Percentiles rank a stretch among this genome's conserved stretches.
phyloP scores from a whole-genome alignment of 2,329 filamentous ascomycete genomes.

The Trichoderma harzianum region DNA sequence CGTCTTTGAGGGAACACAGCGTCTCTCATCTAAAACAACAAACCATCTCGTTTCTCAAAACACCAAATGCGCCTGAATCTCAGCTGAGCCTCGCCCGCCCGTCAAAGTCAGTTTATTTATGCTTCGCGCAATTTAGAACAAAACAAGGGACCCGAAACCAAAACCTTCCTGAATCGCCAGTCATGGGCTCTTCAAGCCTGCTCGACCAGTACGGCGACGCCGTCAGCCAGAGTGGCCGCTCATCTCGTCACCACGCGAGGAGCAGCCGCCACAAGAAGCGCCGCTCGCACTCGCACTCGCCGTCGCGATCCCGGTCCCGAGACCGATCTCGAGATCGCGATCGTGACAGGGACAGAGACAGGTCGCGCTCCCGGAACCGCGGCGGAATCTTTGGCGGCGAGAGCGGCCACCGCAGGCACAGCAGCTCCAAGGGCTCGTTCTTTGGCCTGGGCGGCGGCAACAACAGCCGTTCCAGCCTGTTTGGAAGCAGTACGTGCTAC shows the following conservation, averaged over 20 bases:
- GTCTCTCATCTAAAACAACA: neutral
- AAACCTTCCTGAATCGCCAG: neutral
- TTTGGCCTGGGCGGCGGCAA: slow-evolving; percentile 46
- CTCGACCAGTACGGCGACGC: slow-evolving; percentile 34
- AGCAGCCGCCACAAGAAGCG: slow-evolving; percentile 31
- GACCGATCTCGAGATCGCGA: slow-evolving; percentile 27
- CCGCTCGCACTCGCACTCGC: slow-evolving; percentile 38
- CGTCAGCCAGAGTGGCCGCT: slow-evolving; percentile 29
- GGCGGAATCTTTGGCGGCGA: slow-evolving; percentile 32
- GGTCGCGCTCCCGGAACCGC: slow-evolving; percentile 34
- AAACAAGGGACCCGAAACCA: neutral
- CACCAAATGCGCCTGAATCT: neutral
- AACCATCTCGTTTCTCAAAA: neutral
- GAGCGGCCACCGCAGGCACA: slow-evolving; percentile 38
- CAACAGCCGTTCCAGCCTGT: slow-evolving; percentile 44
- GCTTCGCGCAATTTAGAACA: neutral
- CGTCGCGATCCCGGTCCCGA: slow-evolving; percentile 35
- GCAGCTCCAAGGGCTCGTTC: slow-evolving; percentile 44
- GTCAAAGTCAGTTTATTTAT: neutral
- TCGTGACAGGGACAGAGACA: slow-evolving; percentile 37
- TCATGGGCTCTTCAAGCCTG: slow-evolving; percentile 51
- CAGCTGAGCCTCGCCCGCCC: neutral
- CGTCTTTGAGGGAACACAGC: neutral
- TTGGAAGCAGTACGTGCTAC: slow-evolving; percentile 38
- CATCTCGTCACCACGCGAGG: slow-evolving; percentile 26